A percentile compares a stretch with the other conserved stretches of the same genome.
Conservation (phyloP, 1,139 yeast species). For the Pichia terricola region DNA sequence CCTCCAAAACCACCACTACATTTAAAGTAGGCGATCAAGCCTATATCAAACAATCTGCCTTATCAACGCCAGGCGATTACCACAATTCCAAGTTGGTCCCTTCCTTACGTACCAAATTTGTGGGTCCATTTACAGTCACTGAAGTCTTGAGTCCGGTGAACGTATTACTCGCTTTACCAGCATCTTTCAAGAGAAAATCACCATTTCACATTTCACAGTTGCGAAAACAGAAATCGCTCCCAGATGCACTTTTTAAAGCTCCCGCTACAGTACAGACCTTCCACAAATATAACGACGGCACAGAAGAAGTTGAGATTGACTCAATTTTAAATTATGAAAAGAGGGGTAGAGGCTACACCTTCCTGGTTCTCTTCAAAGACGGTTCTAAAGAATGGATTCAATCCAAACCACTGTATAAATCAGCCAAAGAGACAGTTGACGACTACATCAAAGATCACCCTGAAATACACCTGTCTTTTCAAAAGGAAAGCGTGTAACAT, state of each 20-base stretch:
- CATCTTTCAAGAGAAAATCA: not conserved
- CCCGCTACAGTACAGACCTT: not conserved
- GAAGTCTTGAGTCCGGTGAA: not conserved
- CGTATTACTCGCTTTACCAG: not conserved
- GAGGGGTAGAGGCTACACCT: too few relatives aligned
- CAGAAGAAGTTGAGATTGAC: too few relatives aligned
- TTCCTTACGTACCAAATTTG: not conserved
- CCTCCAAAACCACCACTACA: not conserved
- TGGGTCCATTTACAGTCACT: not conserved
- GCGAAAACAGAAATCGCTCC: not conserved
- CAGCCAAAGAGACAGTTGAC: too few relatives aligned
- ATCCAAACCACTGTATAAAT: too few relatives aligned
- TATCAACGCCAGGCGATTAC: not conserved
- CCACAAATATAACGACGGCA: too few relatives aligned
- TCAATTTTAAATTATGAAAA: too few relatives aligned
- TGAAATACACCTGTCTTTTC: too few relatives aligned
- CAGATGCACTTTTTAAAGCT: not conserved
- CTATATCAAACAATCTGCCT: not conserved
- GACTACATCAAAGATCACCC: too few relatives aligned
- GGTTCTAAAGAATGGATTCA: too few relatives aligned
- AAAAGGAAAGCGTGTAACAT: too few relatives aligned
- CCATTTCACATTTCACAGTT: not conserved
- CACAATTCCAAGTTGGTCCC: not conserved
- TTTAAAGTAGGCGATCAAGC: not conserved
- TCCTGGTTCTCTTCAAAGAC: too few relatives aligned